Evolutionary conservation across 139 green algal genomes (phyloP), one percentile per base, ranked within the genome.

Genomic region (Micractinium conductrix): DNA sequence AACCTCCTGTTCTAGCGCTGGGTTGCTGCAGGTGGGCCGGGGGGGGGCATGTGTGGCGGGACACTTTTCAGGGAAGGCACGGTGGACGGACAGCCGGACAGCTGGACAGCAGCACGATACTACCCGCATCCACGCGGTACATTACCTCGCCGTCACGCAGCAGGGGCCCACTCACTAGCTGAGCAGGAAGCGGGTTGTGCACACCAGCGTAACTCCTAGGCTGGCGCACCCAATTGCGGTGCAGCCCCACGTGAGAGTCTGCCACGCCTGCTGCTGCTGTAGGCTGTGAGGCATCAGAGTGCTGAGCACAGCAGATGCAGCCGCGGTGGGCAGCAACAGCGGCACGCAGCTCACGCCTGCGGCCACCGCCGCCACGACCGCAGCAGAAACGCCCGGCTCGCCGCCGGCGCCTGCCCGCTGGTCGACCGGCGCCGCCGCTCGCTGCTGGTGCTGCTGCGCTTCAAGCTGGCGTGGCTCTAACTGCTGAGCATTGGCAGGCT

Each of bases 181-280:
- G 22, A 85, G 10, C 24, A 85, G 55, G 70, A 85, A 85, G 33
- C 80, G 69, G 1, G 67, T 24, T 50, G 80, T 85, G 80, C 45
- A 68, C 1, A 79, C 42, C 10, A 80, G 38, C 2, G 80, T 74
- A 40, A 62, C 33, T 40, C 80, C 50, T 42, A 74, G 45, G 53
- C 28, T 42, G 38, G 80, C 68, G 12, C 45, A 42, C 21, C 78
- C 78, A 17, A 33, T 68, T 38, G 63, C 80, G 26, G 45, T 50
- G 26, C 22, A 84, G 22, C 35, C 50, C 67, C 45, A 78, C 67
- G 40, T 65, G 22, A 85, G 10, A 12, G 55, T 82, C 12, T 72
- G 26, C 28, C 33, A 82, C 19, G 7, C 0, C 26, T 82, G 76
- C 28, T 71, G 76, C 76, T 38, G 58, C 38, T 50, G 28, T 12